Evolutionary conservation across 148 eudicot species (phyloP), one percentile per base, ranked within the genome.

Genomic region (Cornus kousa): DNA sequence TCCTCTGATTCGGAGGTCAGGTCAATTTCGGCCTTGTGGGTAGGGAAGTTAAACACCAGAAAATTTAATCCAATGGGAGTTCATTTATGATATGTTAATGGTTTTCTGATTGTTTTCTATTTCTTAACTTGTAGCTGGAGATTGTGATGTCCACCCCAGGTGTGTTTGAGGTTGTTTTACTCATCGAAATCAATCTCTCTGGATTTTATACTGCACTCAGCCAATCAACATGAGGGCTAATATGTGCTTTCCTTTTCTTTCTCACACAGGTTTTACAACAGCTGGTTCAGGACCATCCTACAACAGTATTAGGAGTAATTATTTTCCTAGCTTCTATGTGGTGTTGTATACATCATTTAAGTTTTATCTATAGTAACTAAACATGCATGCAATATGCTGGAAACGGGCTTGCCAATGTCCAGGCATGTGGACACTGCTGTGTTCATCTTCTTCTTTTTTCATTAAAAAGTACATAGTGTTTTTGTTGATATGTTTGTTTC

Each of bases 121-220:
- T 28, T 53, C 24, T 57, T 65, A 22, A 66, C 66, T 62, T 87
- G 83, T 80, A 94, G 98, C 82, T 92, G 86, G 98, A 94, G 81
- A 86, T 94, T 79, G 91, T 91, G 80, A 83, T 82, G 87, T 89
- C 97, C 19, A 89, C 91, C 37, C 98, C 98, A 67, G 92, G 92
- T 81, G 97, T 92, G 70, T 86, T 92, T 84, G 88, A 92, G 98
- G 97, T 94, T 79, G 84, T 81, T 84, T 67, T 66, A 62, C 20
- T 16, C 48, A 31, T 72, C 37, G 46, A 5, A 70, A 32, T 31
- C 24, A 39, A 10, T 72, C 28, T 9, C 20, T 37, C 19, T 59
- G 68, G 53, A 12, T 79, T 43, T 50, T 75, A 37, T 39, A 14
- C 39, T 59, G 5, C 32, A 65, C 71, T 67, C 23, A 23, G 24